Evolutionary conservation across 2,329 filamentous ascomycete genomes (phyloP).

Genomic region (Pyrenochaeta sp.): DNA sequence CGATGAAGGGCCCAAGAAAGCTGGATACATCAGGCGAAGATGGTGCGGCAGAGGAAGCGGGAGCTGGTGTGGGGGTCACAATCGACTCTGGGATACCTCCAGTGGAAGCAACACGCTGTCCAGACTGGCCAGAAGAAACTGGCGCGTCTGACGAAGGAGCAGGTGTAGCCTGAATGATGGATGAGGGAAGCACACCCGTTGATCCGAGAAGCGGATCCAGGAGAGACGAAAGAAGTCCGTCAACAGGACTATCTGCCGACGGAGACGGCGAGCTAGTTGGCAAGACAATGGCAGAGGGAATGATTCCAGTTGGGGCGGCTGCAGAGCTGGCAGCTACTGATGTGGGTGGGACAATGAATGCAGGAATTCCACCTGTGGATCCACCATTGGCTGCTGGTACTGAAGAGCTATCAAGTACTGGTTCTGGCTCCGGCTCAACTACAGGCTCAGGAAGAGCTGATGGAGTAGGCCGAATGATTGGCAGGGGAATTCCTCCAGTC

Average conservation of each 20-base stretch:
- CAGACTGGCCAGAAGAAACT: conserved; percentile 12
- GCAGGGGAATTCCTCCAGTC: conserved; percentile 21
- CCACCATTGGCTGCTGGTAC: neutral
- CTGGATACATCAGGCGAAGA: conserved; percentile 20
- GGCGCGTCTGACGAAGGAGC: conserved; percentile 1
- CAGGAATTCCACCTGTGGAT: conserved; percentile 13
- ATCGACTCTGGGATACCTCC: conserved; percentile 26
- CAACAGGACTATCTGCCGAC: neutral
- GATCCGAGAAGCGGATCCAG: conserved; percentile 26
- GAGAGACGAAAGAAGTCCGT: conserved; percentile 17
- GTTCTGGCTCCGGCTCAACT: conserved; percentile 6
- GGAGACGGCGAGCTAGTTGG: conserved; percentile 6
- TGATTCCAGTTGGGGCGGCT: conserved; percentile 6
- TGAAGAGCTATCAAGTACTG: conserved; percentile 6
- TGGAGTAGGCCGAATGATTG: conserved; percentile 20
- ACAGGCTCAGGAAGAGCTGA: conserved; percentile 3
- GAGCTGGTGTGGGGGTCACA: conserved; percentile 22
- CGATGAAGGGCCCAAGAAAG: conserved; percentile 34
- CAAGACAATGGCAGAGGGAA: conserved; percentile 1
- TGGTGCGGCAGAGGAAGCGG: conserved; percentile 12
- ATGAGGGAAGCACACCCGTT: conserved; percentile 27
- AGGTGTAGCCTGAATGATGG: conserved; percentile 30
- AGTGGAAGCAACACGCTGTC: conserved; percentile 18
- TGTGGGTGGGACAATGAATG: conserved; percentile 3
- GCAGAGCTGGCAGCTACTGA: neutral